Base-by-base conservation (phyloP, 148 eudicot species). In the Vaccinium vitisidaea region DNA sequence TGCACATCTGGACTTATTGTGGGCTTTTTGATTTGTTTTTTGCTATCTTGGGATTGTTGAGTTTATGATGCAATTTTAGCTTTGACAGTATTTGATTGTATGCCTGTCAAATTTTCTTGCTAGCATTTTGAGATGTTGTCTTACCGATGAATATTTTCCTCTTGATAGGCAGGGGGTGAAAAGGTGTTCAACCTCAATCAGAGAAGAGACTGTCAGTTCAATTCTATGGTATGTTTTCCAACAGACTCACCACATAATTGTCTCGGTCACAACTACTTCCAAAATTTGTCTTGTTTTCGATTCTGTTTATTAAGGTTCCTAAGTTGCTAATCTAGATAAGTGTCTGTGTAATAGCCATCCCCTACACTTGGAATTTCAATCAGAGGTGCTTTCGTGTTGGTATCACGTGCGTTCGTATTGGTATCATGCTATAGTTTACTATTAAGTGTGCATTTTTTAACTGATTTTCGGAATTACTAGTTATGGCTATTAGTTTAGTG, bases 271-370 rank as follows among this genome's bases (percentile, higher is more conserved):
- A 21, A 81, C 19, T 32, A 9, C 39, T 32, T 48, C 52, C 16
- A 69, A 25, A 39, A 39, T 80, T 27, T 65, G 2, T 82, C 75
- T 48, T 69, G 53, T 71, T 49, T 82, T 82, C 77, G 10, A 25
- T 14, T 82, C 13, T 50, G 49, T 70, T 48, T 27, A 54, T 54
- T 12, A 50, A 69, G 77, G 59, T 50, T 52, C 12, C 50, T 77
- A 49, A 77, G 56, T 50, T 53, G 12, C 54, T 52, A n/a, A 23
- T 54, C 16, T 54, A 10, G 16, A 14, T 14, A 27, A 27, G 27
- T 30, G 23, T 21, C 1, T 65, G n/a, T 63, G 83, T 81, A 53
- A 52, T 30, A 27, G 61, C 36, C 4, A 8, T 36, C 13, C 75
- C 39, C 1, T 21, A 53, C 27, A 43, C 27, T 81, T 39, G 27